Base-by-base conservation (phyloP, 2,329 filamentous ascomycete species). In the Basipetospora sp. region DNA sequence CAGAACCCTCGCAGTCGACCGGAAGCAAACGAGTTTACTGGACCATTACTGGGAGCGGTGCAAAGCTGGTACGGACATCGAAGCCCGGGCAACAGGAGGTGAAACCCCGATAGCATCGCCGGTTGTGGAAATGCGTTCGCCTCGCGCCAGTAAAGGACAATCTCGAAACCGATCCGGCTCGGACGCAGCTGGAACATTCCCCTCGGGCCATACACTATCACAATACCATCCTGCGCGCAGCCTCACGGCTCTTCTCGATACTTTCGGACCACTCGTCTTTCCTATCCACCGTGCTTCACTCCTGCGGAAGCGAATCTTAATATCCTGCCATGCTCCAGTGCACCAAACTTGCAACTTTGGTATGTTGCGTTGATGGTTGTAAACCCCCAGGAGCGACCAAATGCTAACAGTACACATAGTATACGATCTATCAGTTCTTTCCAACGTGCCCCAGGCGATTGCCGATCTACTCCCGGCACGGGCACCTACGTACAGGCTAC, bases 391-490 rank as follows among this genome's bases (percentile, higher is more conserved):
- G n/a, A n/a, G n/a, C n/a, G n/a, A n/a, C n/a, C n/a, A n/a, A n/a
- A n/a, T n/a, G 34, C 16, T 35, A 11, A 16, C 36, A 15, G 26
- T 20, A 16, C 9, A n/a, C 15, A 14, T 44, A 88, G 90, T 96
- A 44, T 98, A 96, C 59, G 77, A 90, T 54, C 72, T 96, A 36
- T 94, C 88, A n/a, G 71, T 96, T 38, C 67, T 98, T 25, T 86
- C 87, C 31, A 93, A 86, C 47, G 79, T 96, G 31, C 86, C 90
- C 19, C 67, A 78, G 27, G 75, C 80, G 20, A 70, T 86, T 31
- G 66, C 71, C 41, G 75, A 86, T 36, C 60, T 79, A 11, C 64
- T 94, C n/a, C 72, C 78, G 15, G 55, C 70, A 1, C 65, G 67
- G 18, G 67, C 72, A 3, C 65, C 75, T 18, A 67, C 72, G 1